These are phyloP conservation scores for Cercospora brassicicola DNA, from an alignment of 2,329 filamentous ascomycete species.

Conservation along the genomic window DNA sequence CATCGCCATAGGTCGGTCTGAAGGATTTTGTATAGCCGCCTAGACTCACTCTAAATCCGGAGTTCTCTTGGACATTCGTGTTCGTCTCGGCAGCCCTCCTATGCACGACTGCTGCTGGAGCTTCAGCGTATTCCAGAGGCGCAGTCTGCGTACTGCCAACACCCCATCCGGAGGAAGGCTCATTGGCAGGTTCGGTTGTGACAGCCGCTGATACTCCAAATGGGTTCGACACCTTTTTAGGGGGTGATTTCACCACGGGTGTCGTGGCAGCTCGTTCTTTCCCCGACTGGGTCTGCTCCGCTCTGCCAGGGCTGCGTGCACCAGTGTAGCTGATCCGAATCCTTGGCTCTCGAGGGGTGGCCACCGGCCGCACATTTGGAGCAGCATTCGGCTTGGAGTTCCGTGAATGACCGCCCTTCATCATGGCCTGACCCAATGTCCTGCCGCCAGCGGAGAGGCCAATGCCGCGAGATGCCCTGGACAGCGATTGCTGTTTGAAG, in stretches of 20 bases:
- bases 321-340: not conserved
- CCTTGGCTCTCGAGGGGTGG: not conserved
- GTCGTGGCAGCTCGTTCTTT: not conserved
- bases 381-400: not conserved
- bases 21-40: not conserved
- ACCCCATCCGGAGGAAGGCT: conserved; percentile 13
- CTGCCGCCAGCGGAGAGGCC: not conserved
- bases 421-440: not conserved
- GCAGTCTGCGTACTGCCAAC: conserved; percentile 12
- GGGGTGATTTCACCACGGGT: not conserved
- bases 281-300: not conserved
- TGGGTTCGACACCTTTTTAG: conserved; percentile 12
- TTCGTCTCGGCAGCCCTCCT: not conserved
- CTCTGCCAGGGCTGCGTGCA: not conserved
- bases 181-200: not conserved
- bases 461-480: not conserved
- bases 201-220: not conserved
- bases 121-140: conserved; percentile 13
- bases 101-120: not conserved
- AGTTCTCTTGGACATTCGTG: not conserved
- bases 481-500: not conserved
- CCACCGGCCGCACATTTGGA: not conserved
- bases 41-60: not conserved
- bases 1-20: not conserved
- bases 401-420: not conserved